Base-by-base conservation (phyloP, 2,329 filamentous ascomycete genomes). In the Colletotrichum filicis region DNA sequence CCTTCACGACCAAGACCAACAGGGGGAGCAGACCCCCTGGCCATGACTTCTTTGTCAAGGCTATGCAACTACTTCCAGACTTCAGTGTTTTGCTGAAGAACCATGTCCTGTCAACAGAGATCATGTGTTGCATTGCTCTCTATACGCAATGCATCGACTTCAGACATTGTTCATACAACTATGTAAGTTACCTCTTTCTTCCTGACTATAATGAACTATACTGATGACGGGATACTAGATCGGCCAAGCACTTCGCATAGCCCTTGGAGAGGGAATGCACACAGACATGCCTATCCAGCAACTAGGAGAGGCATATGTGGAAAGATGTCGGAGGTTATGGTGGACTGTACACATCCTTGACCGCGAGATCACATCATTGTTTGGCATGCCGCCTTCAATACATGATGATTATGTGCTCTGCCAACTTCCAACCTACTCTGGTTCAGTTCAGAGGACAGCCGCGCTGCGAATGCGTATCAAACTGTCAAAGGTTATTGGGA, bases 311-410 rank as follows among this genome's bases (percentile, higher is more conserved):
- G 72, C 76, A 0, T 75, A 82, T 1, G 83, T 87, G 0, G 82
- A 89, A 71, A 78, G 88, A 63, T 86, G 84, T 64, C 85, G 86
- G 1, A 84, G 83, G 42, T 81, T 87, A 11, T 90, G 87, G 87
- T 89, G 87, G 87, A 89, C 88, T 0, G 81, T 88, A 0, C 89
- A 88, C 53, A 81, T 89, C 1, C 78, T 89, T 1, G 87, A 89
- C 66, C 82, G 87, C 2, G 84, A 89, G 74, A 87, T 89, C 83
- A 87, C 86, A 1, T 87, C 86, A 0, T 74, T 89, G 2, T 87
- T 89, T 84, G 88, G 88, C 0, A 74, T 88, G 0, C 87, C 88
- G 0, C 83, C 85, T 58, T 84, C 85, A 0, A 81, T 89, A 2
- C 80, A 81, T 24, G 87, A 89, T 52, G 84, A 88, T n/a, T 85